A percentile compares a stretch with the other conserved stretches of the same genome.
phyloP scores from a whole-genome alignment of 2,329 filamentous ascomycete species.

The Fusarium ramigenum region DNA sequence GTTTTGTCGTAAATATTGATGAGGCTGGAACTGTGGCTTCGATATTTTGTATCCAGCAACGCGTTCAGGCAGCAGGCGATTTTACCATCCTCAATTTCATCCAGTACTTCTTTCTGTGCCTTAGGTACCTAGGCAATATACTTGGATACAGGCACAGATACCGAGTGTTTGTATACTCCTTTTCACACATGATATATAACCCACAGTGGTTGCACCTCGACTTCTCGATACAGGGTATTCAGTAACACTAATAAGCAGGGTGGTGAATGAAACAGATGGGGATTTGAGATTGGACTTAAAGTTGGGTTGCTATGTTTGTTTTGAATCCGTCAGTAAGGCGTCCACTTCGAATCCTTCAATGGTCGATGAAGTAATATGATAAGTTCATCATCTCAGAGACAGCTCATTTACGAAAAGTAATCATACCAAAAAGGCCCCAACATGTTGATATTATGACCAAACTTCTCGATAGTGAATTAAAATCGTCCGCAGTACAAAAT shows the following conservation, averaged over 20 bases:
- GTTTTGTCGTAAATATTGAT: background rate
- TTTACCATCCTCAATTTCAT: background rate
- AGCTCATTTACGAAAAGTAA: background rate
- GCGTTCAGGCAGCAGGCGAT: background rate
- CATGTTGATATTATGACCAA: background rate
- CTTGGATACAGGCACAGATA: background rate
- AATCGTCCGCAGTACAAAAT: background rate
- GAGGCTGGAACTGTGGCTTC: background rate
- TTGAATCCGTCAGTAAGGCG: background rate
- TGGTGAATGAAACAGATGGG: background rate
- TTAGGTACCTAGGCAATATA: too few species aligned
- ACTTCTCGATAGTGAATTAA: background rate
- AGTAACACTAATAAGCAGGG: background rate
- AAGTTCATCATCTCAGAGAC: background rate
- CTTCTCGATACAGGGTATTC: background rate
- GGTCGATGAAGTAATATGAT: background rate
- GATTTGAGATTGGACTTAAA: background rate
- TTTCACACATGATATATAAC: background rate
- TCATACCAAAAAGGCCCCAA: too few species aligned
- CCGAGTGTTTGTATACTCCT: too few species aligned
- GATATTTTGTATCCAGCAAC: background rate
- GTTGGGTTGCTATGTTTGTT: background rate
- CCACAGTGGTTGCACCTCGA: background rate
- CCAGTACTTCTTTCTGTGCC: background rate
- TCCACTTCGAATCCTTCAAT: background rate